Conservation (phyloP, 2,329 filamentous ascomycete species). For the Trichophyton verrucosum region DNA sequence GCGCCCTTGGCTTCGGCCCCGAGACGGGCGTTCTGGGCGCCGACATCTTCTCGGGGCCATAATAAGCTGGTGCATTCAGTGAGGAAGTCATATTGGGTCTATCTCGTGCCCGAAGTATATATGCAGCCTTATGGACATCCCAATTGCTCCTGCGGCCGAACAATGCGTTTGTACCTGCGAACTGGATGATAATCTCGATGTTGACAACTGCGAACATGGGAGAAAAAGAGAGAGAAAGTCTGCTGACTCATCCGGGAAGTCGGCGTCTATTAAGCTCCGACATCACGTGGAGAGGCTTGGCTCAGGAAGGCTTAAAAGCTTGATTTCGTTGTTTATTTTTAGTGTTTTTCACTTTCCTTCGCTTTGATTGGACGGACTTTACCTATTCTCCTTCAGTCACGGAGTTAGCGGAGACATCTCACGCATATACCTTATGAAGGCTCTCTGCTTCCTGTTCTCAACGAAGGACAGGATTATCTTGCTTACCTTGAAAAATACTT, state of each 20-base stretch:
- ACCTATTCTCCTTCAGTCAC: background rate
- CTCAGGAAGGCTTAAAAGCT: background rate
- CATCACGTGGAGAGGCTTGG: background rate
- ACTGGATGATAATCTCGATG: background rate
- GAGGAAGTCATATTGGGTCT: background rate
- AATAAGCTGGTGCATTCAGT: too few species aligned
- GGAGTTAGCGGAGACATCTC: background rate
- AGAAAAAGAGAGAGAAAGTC: background rate
- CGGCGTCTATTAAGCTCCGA: background rate
- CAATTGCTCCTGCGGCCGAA: too few species aligned
- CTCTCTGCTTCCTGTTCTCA: too few species aligned
- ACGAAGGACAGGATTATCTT: too few species aligned
- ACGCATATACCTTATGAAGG: too few species aligned
- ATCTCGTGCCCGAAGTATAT: too few species aligned
- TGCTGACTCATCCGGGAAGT: background rate
- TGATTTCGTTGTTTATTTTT: background rate
- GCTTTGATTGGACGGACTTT: background rate
- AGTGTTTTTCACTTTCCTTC: background rate
- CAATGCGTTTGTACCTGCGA: too few species aligned
- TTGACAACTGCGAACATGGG: background rate
- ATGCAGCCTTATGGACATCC: too few species aligned
- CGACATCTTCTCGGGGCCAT: background rate
- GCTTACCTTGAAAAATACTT: too few species aligned
- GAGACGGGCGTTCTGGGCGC: background rate
- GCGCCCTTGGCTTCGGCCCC: background rate